Evolutionary conservation across 495 filamentous ascomycete genomes (phyloP).

Genomic region (Alectoria sarmentosa): DNA sequence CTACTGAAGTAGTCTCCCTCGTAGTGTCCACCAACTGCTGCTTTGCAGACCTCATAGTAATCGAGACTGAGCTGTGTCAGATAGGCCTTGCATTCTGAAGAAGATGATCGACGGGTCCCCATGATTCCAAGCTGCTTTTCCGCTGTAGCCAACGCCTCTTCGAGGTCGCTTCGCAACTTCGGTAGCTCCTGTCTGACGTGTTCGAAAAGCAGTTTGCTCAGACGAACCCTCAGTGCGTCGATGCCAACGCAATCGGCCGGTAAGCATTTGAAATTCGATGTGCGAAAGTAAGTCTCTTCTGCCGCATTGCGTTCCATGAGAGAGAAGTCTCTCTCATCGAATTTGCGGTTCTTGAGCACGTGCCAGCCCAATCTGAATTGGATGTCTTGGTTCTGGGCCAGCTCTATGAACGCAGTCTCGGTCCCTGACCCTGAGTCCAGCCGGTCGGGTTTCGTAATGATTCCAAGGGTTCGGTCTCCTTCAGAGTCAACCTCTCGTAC

Average conservation of each 20-base stretch:
- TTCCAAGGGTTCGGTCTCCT: constrained; percentile 45
- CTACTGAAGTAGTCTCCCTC: constrained; percentile 26
- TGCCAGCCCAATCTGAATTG: constrained; percentile 62
- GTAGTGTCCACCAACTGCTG: constrained; percentile 30
- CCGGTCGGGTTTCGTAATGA: constrained; percentile 44
- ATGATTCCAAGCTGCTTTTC: constrained; percentile 9
- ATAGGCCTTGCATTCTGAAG: constrained; percentile 27
- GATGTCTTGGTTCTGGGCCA: constrained; percentile 55
- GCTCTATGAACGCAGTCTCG: constrained; percentile 45
- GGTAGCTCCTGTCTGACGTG: constrained; percentile 39
- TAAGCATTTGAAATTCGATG: constrained; percentile 25
- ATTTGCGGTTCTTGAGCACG: constrained; percentile 53
- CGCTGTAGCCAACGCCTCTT: constrained; percentile 12
- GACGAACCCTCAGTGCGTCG: constrained; percentile 33
- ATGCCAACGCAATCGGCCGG: constrained; percentile 31
- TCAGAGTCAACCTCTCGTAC: constrained; percentile 37
- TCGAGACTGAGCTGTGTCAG: constrained; percentile 27
- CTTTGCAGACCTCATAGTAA: constrained; percentile 30
- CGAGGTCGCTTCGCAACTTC: constrained; percentile 22
- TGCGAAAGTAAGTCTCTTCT: constrained; percentile 19
- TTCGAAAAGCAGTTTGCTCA: constrained; percentile 37
- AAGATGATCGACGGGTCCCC: constrained; percentile 21
- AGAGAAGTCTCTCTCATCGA: constrained; percentile 25
- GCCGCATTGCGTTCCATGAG: constrained; percentile 22
- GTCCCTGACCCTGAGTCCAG: constrained; percentile 27